These are phyloP conservation scores for Penicillium sp. DNA, from an alignment of 2,329 filamentous ascomycete species.

Conservation along the genomic window DNA sequence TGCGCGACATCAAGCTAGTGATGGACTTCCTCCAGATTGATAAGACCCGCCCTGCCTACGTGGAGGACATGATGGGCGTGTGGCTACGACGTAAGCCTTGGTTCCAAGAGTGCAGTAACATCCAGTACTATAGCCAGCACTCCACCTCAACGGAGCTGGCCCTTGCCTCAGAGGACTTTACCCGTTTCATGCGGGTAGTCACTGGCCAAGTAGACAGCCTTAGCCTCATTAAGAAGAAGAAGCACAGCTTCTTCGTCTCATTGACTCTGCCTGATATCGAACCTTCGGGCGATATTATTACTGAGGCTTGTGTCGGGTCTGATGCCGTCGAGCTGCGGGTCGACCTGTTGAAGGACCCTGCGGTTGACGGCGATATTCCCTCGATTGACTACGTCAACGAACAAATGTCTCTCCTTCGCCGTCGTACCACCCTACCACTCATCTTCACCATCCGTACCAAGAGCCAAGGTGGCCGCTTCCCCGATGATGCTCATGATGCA, in stretches of 20 bases:
- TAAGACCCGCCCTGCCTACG: conserved; percentile 86
- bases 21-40: conserved; percentile 86
- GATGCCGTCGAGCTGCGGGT: conserved; percentile 95
- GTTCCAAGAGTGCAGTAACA: conserved; percentile 91
- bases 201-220: conserved; percentile 59
- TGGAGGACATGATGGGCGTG: conserved; percentile 86
- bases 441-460: conserved; percentile 89
- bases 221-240: conserved; percentile 59
- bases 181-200: conserved; percentile 67
- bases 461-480: conserved; percentile 84
- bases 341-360: conserved; percentile 76
- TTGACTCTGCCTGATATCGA: conserved; percentile 76
- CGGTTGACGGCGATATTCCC: conserved; percentile 55
- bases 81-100: conserved; percentile 85
- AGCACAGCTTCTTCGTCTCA: conserved; percentile 86
- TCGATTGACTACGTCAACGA: conserved; percentile 73
- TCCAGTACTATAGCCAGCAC: conserved; percentile 82
- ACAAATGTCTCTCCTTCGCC: conserved; percentile 76
- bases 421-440: conserved; percentile 69
- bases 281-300: conserved; percentile 62
- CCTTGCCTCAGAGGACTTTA: conserved; percentile 65
- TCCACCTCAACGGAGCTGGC: conserved; percentile 51
- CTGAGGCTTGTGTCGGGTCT: conserved; percentile 73
- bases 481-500: conserved; percentile 69
- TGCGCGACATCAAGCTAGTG: conserved; percentile 81